These are phyloP conservation scores for Yamadazyma takamatsuzukensis DNA, from an alignment of 805 yeast species.

Conservation along the genomic window DNA sequence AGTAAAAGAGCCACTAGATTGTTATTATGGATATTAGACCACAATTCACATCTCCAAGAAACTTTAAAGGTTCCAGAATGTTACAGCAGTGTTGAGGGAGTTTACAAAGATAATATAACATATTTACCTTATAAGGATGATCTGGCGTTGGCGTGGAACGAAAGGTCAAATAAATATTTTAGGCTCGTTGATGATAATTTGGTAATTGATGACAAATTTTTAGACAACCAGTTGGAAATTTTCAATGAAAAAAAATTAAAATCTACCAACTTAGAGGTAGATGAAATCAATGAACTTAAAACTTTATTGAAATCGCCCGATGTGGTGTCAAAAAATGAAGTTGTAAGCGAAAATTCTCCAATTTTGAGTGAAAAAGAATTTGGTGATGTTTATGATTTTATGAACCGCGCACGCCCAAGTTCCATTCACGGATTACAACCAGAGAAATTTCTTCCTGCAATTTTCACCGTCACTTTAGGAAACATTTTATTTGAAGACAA, in stretches of 20 bases:
- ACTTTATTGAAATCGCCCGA: constrained; percentile 6
- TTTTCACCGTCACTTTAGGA: constrained; percentile 39
- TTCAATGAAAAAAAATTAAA: background rate
- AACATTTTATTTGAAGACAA: constrained; percentile 27
- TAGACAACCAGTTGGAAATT: constrained; percentile 4
- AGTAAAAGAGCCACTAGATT: constrained; percentile 35
- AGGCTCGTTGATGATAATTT: constrained; percentile 3
- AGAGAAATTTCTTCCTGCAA: constrained; percentile 17
- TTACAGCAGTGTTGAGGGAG: too few relatives aligned
- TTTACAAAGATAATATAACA: constrained; percentile 4
- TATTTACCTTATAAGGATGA: constrained; percentile 28
- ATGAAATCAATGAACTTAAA: constrained; percentile 7
- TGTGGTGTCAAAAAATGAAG: background rate
- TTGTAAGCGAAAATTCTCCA: too few relatives aligned
- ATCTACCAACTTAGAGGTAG: background rate
- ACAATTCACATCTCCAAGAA: constrained; percentile 22
- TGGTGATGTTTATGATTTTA: constrained; percentile 21
- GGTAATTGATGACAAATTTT: constrained; percentile 1
- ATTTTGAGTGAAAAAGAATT: constrained; percentile 12
- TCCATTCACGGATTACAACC: background rate
- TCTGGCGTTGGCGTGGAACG: constrained; percentile 31
- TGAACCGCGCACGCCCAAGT: too few relatives aligned
- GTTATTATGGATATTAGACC: constrained; percentile 36
- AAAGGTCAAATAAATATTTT: constrained; percentile 17
- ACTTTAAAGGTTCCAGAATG: constrained; percentile 15